Conservation (phyloP, 1,139 yeast species). For the Geotrichum australiense region DNA sequence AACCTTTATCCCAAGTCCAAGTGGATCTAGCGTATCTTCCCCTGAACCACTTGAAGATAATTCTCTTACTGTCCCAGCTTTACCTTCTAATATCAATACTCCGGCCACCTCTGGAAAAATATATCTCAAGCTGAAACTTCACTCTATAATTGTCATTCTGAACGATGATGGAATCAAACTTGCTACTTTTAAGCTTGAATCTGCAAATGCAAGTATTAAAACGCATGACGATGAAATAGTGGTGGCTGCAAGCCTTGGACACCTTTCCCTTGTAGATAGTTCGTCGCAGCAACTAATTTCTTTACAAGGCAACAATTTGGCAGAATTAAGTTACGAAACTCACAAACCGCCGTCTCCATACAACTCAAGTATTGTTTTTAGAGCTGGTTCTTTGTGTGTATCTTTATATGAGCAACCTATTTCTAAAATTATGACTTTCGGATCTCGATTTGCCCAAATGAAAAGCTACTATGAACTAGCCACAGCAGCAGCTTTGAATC, state of each 20-base stretch:
- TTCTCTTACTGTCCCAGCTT: constrained; percentile 1
- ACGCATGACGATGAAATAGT: constrained; percentile 73
- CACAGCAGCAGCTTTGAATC: constrained; percentile 71
- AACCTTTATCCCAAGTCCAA: constrained; percentile 47
- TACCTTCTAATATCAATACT: constrained; percentile 1
- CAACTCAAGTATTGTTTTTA: constrained; percentile 55
- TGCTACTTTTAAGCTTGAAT: constrained; percentile 69
- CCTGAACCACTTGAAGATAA: not conserved
- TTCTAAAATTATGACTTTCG: constrained; percentile 55
- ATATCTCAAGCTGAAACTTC: constrained; percentile 59
- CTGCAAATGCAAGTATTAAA: constrained; percentile 60
- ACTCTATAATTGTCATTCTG: constrained; percentile 64
- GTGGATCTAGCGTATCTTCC: not conserved
- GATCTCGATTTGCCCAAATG: constrained; percentile 75
- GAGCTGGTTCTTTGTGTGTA: constrained; percentile 65
- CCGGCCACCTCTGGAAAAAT: constrained; percentile 51
- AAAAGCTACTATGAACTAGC: constrained; percentile 81
- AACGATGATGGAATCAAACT: constrained; percentile 79
- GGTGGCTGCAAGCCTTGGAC: constrained; percentile 66
- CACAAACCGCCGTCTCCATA: constrained; percentile 50
- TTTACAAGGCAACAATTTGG: constrained; percentile 76
- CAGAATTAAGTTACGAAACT: constrained; percentile 77
- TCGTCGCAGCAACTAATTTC: constrained; percentile 57
- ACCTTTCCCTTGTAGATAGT: constrained; percentile 68
- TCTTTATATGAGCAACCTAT: constrained; percentile 79